Conservation (phyloP, 176 grass and related monocot genomes). For the Olyra latifolia region DNA sequence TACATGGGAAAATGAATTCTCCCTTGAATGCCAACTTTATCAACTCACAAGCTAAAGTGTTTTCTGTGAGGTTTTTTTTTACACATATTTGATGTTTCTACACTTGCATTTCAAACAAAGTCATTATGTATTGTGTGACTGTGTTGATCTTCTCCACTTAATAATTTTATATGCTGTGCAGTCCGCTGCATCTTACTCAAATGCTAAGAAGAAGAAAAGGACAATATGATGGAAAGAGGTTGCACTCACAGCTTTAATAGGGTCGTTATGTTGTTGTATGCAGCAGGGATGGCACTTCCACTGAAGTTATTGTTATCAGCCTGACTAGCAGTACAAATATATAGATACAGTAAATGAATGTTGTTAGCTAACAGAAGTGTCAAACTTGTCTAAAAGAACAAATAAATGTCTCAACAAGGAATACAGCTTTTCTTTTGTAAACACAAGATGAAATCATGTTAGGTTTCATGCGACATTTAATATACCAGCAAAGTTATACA, state of each 20-base stretch:
- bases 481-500: constrained; percentile 20
- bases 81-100: neutral
- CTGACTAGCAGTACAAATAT: constrained; percentile 64
- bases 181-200: constrained; percentile 9
- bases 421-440: neutral
- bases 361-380: neutral
- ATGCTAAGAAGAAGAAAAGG: neutral
- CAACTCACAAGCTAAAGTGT: neutral
- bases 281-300: constrained; percentile 72
- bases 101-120: neutral
- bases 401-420: neutral
- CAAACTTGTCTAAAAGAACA: constrained; percentile 3
- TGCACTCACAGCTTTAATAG: constrained; percentile 91
- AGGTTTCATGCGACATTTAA: neutral
- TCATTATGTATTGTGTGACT: neutral
- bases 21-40: neutral
- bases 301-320: constrained; percentile 97
- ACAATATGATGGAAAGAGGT: neutral
- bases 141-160: neutral
- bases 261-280: constrained; percentile 58
- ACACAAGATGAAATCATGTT: neutral
- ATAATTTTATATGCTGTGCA: neutral
- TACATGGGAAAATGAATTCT: neutral
- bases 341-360: constrained; percentile 28
- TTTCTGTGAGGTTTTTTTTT: neutral